phyloP scores from a whole-genome alignment of 2,329 filamentous ascomycete species.

The Dactylellina haptotyla region DNA sequence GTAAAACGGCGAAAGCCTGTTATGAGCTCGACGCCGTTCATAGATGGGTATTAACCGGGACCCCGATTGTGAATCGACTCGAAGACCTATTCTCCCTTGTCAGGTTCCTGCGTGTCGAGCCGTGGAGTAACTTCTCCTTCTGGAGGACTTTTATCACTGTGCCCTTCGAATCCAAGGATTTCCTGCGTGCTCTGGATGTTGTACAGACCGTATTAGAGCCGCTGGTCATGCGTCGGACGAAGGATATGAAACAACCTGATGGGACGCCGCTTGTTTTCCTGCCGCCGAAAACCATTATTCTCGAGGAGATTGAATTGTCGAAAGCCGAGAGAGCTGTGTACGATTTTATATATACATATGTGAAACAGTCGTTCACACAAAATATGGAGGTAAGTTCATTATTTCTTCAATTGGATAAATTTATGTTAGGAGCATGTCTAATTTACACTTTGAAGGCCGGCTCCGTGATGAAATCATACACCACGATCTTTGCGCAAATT shows the following conservation, averaged over 20 bases:
- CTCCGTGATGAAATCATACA: conserved; percentile 93
- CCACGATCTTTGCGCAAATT: conserved; percentile 97
- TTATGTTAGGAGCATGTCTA: conserved; percentile 12
- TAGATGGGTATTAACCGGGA: conserved; percentile 93
- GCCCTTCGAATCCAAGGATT: conserved; percentile 95
- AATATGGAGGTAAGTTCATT: conserved; percentile 72
- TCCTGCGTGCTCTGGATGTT: conserved; percentile 90
- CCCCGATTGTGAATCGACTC: conserved; percentile 93
- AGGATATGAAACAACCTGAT: conserved; percentile 95
- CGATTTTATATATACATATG: conserved; percentile 84
- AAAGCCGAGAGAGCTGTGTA: conserved; percentile 89
- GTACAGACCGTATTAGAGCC: conserved; percentile 97
- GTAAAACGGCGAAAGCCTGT: conserved; percentile 94
- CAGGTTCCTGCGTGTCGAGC: conserved; percentile 90
- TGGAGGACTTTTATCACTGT: conserved; percentile 99
- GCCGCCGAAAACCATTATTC: conserved; percentile 81
- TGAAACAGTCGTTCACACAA: conserved; percentile 82
- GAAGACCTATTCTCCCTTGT: conserved; percentile 95
- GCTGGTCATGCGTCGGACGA: conserved; percentile 91
- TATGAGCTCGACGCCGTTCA: conserved; percentile 87
- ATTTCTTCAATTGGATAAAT: neutral
- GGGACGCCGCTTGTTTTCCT: conserved; percentile 83
- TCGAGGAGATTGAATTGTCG: conserved; percentile 87
- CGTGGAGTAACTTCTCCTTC: conserved; percentile 98
- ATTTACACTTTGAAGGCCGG: conserved; percentile 68